These are phyloP conservation scores for Mycosphaerella arachidis DNA, from an alignment of 2,329 filamentous ascomycete species.

Conservation along the genomic window DNA sequence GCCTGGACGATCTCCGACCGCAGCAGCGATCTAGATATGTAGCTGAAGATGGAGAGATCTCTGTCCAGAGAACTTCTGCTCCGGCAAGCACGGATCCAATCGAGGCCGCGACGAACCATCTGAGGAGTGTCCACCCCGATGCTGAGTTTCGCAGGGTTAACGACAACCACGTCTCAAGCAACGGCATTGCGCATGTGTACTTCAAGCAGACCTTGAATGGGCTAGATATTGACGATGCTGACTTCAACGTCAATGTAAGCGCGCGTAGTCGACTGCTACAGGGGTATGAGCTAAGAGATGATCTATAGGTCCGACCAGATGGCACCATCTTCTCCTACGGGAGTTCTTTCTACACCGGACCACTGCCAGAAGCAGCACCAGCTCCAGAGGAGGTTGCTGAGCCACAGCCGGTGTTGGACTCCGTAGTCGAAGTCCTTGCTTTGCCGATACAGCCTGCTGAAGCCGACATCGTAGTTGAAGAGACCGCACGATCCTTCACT, in stretches of 20 bases:
- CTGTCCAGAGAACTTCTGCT: not conserved
- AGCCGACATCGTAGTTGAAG: conserved; percentile 36
- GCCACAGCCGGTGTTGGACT: conserved; percentile 42
- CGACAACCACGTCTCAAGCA: conserved; percentile 53
- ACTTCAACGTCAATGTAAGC: conserved; percentile 58
- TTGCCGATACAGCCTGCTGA: conserved; percentile 40
- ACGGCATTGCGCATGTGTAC: conserved; percentile 55
- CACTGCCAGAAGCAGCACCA: conserved; percentile 39
- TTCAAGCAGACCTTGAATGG: conserved; percentile 57
- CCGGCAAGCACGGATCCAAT: conserved; percentile 22
- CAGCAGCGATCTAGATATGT: conserved; percentile 16
- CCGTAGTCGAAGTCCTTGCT: conserved; percentile 37
- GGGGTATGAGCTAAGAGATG: not conserved
- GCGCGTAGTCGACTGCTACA: conserved; percentile 6
- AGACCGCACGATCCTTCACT: conserved; percentile 31
- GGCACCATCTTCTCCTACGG: conserved; percentile 57
- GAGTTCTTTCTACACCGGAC: conserved; percentile 47
- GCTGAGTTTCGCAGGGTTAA: conserved; percentile 48
- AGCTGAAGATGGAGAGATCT: conserved; percentile 7
- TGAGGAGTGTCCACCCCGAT: conserved; percentile 34
- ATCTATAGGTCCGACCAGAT: conserved; percentile 45
- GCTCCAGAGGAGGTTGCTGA: conserved; percentile 40
- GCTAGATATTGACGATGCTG: conserved; percentile 57
- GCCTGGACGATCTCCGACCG: conserved; percentile 13
- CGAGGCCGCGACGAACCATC: conserved; percentile 32